A percentile compares a stretch with the other conserved stretches of the same genome.
Conservation (phyloP, 1,284 basidiomycete species). For the Gymnopus androsaceus region DNA sequence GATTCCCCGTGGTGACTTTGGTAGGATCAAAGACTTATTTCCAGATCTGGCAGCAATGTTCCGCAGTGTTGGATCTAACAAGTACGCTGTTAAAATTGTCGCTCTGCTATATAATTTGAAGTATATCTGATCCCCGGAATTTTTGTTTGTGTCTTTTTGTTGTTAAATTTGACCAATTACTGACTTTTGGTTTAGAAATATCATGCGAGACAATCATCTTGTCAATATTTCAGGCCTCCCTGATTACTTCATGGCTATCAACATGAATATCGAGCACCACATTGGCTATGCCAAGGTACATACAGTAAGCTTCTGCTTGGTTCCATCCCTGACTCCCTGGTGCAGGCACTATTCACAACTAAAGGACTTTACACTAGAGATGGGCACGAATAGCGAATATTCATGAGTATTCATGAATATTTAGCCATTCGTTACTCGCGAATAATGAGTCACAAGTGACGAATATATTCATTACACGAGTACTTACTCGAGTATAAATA, state of each 20-base stretch:
- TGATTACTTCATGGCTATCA: constrained; percentile 29
- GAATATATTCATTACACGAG: too few species aligned
- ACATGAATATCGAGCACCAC: too few species aligned
- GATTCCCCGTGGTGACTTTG: constrained; percentile 30
- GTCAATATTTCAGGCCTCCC: constrained; percentile 27
- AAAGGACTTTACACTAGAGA: too few species aligned
- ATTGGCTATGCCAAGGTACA: constrained; percentile 23
- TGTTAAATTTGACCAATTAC: not conserved
- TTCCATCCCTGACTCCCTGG: not conserved
- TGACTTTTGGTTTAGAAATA: constrained; percentile 22
- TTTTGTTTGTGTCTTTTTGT: constrained; percentile 23
- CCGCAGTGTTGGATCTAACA: constrained; percentile 29
- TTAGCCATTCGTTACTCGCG: too few species aligned
- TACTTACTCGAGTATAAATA: too few species aligned
- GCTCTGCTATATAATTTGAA: constrained; percentile 30
- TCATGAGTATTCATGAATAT: too few species aligned
- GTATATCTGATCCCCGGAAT: constrained; percentile 27
- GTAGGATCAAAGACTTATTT: constrained; percentile 31
- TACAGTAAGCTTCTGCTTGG: not conserved
- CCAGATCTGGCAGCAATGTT: constrained; percentile 29
- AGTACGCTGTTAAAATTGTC: constrained; percentile 31
- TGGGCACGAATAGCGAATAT: too few species aligned
- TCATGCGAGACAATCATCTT: constrained; percentile 28
- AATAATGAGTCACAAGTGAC: too few species aligned
- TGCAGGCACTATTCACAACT: too few species aligned